A percentile compares a stretch with the other conserved stretches of the same genome.
Evolutionary conservation across 2,329 filamentous ascomycete genomes (phyloP).

Genomic region (Phoma sp.): DNA sequence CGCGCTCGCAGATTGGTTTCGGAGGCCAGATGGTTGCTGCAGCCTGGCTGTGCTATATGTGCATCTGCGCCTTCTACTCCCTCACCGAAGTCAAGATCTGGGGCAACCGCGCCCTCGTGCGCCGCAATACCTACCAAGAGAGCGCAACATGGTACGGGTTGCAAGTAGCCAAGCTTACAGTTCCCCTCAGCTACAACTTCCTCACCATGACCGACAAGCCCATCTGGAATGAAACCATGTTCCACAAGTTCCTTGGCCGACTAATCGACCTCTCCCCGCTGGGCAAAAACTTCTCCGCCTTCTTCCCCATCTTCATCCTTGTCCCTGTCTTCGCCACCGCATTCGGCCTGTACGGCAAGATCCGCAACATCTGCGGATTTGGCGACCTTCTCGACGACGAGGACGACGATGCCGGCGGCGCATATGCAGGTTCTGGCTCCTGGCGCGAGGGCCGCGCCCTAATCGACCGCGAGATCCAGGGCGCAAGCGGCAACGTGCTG

Average conservation of each 20-base stretch:
- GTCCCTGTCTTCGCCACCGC: conserved; percentile 83
- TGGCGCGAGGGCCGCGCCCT: conserved; percentile 93
- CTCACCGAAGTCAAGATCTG: conserved; percentile 96
- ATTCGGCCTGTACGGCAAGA: conserved; percentile 86
- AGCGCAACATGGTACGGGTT: conserved; percentile 95
- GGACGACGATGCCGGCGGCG: conserved; percentile 60
- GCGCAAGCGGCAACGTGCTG: conserved; percentile 48
- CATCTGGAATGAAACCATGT: conserved; percentile 78
- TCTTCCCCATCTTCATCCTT: conserved; percentile 88
- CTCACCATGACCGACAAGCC: conserved; percentile 80
- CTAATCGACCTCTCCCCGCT: conserved; percentile 83
- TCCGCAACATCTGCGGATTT: conserved; percentile 79
- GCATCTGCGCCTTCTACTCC: conserved; percentile 81
- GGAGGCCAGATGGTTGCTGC: conserved; percentile 84
- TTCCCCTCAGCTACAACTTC: conserved; percentile 95
- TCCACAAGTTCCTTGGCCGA: conserved; percentile 84
- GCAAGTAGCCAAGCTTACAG: conserved; percentile 88
- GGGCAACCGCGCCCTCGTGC: conserved; percentile 90
- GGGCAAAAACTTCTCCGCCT: conserved; percentile 81
- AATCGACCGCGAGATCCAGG: conserved; percentile 77
- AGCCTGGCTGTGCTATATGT: conserved; percentile 96
- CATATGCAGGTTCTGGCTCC: conserved; percentile 74
- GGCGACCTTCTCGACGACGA: conserved; percentile 78
- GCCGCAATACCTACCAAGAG: conserved; percentile 88
- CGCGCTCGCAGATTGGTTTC: conserved; percentile 79